phyloP scores from a whole-genome alignment of 768 basidiomycete genomes.

The Rhizopogon vinicolor region DNA sequence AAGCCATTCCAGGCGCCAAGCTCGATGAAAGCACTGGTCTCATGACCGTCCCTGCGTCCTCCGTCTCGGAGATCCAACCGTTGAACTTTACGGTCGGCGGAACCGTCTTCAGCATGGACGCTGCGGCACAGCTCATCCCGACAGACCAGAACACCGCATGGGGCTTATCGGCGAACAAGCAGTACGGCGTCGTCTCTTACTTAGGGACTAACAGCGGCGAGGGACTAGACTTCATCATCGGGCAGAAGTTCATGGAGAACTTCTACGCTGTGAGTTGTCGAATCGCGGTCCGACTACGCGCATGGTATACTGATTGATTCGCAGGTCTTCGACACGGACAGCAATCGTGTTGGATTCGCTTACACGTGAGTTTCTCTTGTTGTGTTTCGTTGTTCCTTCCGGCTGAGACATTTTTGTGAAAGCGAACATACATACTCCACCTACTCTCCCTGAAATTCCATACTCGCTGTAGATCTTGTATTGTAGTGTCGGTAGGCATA shows the following conservation, averaged over 20 bases:
- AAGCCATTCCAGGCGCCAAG: conserved; percentile 1
- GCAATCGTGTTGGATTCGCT: conserved; percentile 14
- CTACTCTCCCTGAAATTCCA: conserved; percentile 4
- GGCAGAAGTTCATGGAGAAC: conserved; percentile 5
- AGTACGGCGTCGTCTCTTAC: conserved; percentile 1
- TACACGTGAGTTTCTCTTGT: conserved; percentile 15
- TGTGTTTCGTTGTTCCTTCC: background rate
- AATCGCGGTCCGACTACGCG: no score
- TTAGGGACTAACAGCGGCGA: conserved; percentile 2
- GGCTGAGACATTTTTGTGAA: background rate
- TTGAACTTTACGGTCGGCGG: conserved; percentile 4
- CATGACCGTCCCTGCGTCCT: background rate
- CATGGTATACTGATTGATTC: background rate
- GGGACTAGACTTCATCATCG: background rate
- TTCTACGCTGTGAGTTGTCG: conserved; percentile 2
- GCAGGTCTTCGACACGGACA: conserved; percentile 19
- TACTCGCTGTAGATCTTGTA: no score
- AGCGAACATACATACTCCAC: conserved; percentile 18
- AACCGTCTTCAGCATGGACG: conserved; percentile 1
- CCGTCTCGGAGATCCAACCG: background rate
- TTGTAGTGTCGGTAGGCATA: no score
- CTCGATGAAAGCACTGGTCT: background rate
- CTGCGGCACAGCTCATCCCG: conserved; percentile 2
- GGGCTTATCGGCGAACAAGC: background rate
- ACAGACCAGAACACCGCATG: conserved; percentile 2